Conservation (phyloP, 371 early-diverging fungal genomes). For the Mucor lusitanicus region DNA sequence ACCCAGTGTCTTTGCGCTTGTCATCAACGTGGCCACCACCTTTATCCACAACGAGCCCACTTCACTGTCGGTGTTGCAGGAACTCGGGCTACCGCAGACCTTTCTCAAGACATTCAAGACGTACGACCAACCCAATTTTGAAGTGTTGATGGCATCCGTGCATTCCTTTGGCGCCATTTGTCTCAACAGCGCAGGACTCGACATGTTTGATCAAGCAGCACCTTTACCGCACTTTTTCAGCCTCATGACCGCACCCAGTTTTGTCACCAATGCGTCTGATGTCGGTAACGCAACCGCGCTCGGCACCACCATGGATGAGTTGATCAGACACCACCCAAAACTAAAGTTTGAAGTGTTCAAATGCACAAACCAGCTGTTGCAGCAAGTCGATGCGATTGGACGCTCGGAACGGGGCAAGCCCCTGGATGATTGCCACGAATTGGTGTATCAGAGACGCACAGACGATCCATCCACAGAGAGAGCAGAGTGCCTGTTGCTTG, state of each 20-base stretch:
- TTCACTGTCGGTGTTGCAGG: constrained; percentile 88
- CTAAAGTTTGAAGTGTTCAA: constrained; percentile 72
- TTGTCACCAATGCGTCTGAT: constrained; percentile 77
- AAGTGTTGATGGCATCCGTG: constrained; percentile 80
- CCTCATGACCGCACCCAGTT: constrained; percentile 77
- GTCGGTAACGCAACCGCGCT: constrained; percentile 79
- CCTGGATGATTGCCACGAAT: constrained; percentile 39
- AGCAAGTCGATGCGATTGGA: constrained; percentile 54
- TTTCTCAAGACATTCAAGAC: constrained; percentile 71
- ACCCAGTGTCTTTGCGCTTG: constrained; percentile 69
- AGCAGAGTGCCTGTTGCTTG: constrained; percentile 41
- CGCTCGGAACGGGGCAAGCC: constrained; percentile 35
- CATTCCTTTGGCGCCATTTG: constrained; percentile 96
- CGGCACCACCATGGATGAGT: constrained; percentile 91
- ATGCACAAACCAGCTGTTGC: constrained; percentile 70
- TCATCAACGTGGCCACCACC: constrained; percentile 90
- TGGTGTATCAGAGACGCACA: constrained; percentile 40
- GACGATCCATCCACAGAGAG: constrained; percentile 8
- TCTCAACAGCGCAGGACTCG: constrained; percentile 84
- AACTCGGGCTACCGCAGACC: constrained; percentile 81
- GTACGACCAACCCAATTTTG: constrained; percentile 73
- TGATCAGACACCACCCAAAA: constrained; percentile 93
- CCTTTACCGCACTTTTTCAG: constrained; percentile 77
- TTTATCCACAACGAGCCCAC: constrained; percentile 98
- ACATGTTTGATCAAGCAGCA: constrained; percentile 72